Percentiles rank a stretch among this genome's conserved stretches.
Evolutionary conservation across 352 stramenopile species (phyloP).

Genomic region (Thraustochytrium striatum): DNA sequence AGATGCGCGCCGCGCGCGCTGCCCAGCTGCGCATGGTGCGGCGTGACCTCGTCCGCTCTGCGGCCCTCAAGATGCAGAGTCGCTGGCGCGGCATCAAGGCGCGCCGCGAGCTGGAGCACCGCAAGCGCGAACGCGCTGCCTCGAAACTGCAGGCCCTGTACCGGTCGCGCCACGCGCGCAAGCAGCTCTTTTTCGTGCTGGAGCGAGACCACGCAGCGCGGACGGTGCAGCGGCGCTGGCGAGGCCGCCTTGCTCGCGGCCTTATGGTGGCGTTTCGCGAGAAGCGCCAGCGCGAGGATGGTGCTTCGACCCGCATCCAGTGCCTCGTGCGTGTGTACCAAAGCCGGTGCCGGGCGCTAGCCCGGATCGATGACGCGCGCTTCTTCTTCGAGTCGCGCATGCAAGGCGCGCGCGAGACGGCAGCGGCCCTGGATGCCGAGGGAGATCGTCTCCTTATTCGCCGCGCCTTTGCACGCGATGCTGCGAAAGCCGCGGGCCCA

Average conservation of each 20-base stretch:
- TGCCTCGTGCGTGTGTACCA: not conserved
- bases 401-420: slow-evolving; percentile 15
- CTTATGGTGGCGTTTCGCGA: slow-evolving; percentile 18
- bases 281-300: not conserved
- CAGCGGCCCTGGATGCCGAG: not conserved
- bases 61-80: slow-evolving; percentile 2
- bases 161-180: not conserved
- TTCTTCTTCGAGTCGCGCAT: slow-evolving; percentile 7
- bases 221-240: not conserved
- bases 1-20: not conserved
- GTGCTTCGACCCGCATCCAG: not conserved
- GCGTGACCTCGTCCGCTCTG: not conserved
- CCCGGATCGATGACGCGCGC: not conserved
- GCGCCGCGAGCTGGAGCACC: not conserved
- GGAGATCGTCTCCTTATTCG: slow-evolving; percentile 6
- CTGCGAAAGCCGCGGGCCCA: not conserved
- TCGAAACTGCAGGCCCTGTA: not conserved
- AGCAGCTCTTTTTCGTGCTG: not conserved
- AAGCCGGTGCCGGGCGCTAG: not conserved
- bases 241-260: not conserved
- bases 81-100: slow-evolving; percentile 19
- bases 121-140: not conserved
- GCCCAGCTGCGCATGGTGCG: not conserved
- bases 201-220: slow-evolving; percentile 13
- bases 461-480: not conserved